Percentiles rank a stretch among this genome's conserved stretches.
Evolutionary conservation across 495 filamentous ascomycete species (phyloP).

Genomic region (Penicillium macrosclerotiorum): DNA sequence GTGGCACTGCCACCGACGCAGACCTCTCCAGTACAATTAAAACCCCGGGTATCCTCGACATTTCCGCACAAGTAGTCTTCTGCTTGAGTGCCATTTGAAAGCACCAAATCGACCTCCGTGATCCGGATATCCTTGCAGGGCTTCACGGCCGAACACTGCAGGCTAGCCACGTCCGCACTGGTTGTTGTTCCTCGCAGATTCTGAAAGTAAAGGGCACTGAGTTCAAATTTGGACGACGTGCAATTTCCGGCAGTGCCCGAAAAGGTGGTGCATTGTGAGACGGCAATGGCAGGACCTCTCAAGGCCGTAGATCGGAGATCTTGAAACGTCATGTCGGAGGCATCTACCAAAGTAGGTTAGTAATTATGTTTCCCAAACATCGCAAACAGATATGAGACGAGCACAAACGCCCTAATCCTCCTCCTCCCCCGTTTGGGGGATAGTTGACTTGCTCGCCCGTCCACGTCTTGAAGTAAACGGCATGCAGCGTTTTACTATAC

Average conservation of each 20-base stretch:
- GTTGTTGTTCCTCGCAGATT: constrained; percentile 26
- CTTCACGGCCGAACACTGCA: constrained; percentile 36
- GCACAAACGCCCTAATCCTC: constrained; percentile 9
- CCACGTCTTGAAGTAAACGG: constrained; percentile 57
- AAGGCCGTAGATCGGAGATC: constrained; percentile 24
- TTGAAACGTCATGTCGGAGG: constrained; percentile 23
- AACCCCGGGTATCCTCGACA: constrained; percentile 27
- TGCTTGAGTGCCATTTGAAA: constrained; percentile 20
- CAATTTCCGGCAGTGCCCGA: constrained; percentile 35
- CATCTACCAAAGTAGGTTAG: constrained; percentile 7
- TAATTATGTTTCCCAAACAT: background rate
- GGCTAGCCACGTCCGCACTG: constrained; percentile 23
- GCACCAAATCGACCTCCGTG: constrained; percentile 17
- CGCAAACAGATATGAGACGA: background rate
- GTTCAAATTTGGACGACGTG: constrained; percentile 37
- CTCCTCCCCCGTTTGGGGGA: constrained; percentile 32
- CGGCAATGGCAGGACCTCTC: constrained; percentile 28
- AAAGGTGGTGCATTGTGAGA: constrained; percentile 42
- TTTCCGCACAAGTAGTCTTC: constrained; percentile 35
- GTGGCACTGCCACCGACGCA: constrained; percentile 32
- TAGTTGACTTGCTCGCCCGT: constrained; percentile 27
- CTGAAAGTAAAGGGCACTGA: constrained; percentile 23
- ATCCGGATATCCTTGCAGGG: constrained; percentile 33
- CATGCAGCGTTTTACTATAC: constrained; percentile 42
- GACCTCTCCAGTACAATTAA: constrained; percentile 33